phyloP scores from a whole-genome alignment of 1,139 yeast genomes.

The Scheffersomyces insectosa region DNA sequence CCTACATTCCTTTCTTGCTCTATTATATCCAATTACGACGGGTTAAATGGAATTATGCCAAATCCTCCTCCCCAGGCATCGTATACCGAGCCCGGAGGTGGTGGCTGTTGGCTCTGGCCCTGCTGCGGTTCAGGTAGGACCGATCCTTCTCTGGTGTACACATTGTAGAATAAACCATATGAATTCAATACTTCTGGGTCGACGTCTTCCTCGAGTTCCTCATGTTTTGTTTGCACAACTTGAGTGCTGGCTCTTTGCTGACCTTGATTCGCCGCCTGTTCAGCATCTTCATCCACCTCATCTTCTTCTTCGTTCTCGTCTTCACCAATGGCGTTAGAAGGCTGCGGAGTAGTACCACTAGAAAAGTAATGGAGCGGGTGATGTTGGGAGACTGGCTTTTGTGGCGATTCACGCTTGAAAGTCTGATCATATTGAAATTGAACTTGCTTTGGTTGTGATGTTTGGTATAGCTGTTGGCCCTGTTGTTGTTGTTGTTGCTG shows the following conservation, averaged over 20 bases:
- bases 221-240: conserved; percentile 4
- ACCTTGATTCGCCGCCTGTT: neutral
- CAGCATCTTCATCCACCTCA: neutral
- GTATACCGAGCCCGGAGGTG: conserved; percentile 12
- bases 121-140: conserved; percentile 26
- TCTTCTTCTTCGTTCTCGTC: neutral
- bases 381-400: conserved; percentile 41
- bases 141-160: conserved; percentile 37
- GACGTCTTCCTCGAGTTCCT: conserved; percentile 27
- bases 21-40: conserved; percentile 19
- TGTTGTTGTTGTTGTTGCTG: conserved; percentile 7
- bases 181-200: conserved; percentile 35
- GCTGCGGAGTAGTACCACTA: conserved; percentile 18
- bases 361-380: conserved; percentile 45
- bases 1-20: neutral
- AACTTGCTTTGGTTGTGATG: conserved; percentile 1
- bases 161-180: conserved; percentile 39
- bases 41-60: conserved; percentile 39
- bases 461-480: neutral
- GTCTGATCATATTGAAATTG: conserved; percentile 2
- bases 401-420: neutral
- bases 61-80: conserved; percentile 26
- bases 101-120: conserved; percentile 11
- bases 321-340: neutral
- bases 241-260: neutral